Base-by-base conservation (phyloP, 2,329 filamentous ascomycete species). In the Biscogniauxia marginata region DNA sequence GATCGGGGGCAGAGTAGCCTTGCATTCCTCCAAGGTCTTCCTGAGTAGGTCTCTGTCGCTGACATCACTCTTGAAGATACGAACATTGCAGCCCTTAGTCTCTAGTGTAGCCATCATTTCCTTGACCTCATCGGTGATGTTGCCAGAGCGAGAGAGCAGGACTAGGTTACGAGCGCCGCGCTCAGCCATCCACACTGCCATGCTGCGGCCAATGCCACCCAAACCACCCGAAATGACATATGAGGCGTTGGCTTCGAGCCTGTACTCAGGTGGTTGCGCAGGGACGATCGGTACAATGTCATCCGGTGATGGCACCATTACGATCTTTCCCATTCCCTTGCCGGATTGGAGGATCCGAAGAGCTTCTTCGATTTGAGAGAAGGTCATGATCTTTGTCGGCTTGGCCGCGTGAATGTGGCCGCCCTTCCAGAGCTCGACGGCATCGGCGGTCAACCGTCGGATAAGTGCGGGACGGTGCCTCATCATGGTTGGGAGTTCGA, bases 291-390 rank as follows among this genome's bases (percentile, higher is more conserved):
- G 22, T 3, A 54, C 25, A 2, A 53, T 21, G 8, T 60, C 54
- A 0, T 49, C 23, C 22, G 25, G n/a, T 23, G n/a, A 16, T 4
- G 54, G 45, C 16, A 44, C 53, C 7, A 61, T 34, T 1, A 74
- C 64, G 13, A 75, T 67, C 43, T 76, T 77, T 0, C 74, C 76
- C 2, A 73, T 69, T 49, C 75, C 74, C 1, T 67, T 63, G 0
- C 75, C 73, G 11, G 60, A 62, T 53, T 74, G 72, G 67, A 77
- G 71, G 7, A 70, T 67, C 1, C 71, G 63, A 55, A 78, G 72
- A 1, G 74, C 72, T 0, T 73, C 61, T 30, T 52, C 24, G 21
- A 49, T 23, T n/a, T 48, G 20, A 63, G 64, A 24, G 56, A 55
- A 49, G 56, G 8, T 53, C 16, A 54, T 18, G 21, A 50, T 13